These are phyloP conservation scores for Metschnikowia hibisci DNA, from an alignment of 805 yeast genomes.

Conservation along the genomic window DNA sequence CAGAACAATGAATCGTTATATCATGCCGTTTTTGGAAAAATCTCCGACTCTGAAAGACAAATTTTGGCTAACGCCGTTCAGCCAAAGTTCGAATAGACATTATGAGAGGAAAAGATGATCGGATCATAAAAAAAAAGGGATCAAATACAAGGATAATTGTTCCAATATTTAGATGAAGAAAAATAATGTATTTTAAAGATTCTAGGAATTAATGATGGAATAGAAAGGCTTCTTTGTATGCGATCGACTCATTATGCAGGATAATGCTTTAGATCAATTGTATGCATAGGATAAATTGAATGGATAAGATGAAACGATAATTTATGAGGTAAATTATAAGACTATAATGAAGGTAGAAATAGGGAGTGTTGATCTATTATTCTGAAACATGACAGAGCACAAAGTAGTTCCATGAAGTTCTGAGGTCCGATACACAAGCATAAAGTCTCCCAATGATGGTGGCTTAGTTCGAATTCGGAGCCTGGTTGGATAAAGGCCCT, in stretches of 20 bases:
- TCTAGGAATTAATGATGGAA: too few relatives aligned
- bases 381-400: constrained; percentile 11
- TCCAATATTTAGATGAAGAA: too few relatives aligned
- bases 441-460: constrained; percentile 41
- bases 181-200: too few relatives aligned
- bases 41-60: constrained; percentile 15
- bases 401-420: constrained; percentile 35
- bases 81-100: neutral
- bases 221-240: too few relatives aligned
- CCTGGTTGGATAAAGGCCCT: too few relatives aligned
- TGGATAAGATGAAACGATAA: too few relatives aligned
- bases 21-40: constrained; percentile 13
- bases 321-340: too few relatives aligned
- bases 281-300: too few relatives aligned
- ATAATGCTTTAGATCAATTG: too few relatives aligned
- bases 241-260: too few relatives aligned
- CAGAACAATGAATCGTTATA: constrained; percentile 12
- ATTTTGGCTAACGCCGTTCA: constrained; percentile 5
- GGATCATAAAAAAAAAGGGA: neutral
- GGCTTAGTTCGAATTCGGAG: too few relatives aligned
- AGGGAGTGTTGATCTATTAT: neutral
- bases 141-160: too few relatives aligned
- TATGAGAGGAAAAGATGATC: neutral
- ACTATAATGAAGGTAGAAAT: neutral
- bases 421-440: constrained; percentile 37